Percentiles rank a stretch among this genome's conserved stretches.
Evolutionary conservation across 805 yeast species (phyloP).

Genomic region (Isabelozyma gotoi): DNA sequence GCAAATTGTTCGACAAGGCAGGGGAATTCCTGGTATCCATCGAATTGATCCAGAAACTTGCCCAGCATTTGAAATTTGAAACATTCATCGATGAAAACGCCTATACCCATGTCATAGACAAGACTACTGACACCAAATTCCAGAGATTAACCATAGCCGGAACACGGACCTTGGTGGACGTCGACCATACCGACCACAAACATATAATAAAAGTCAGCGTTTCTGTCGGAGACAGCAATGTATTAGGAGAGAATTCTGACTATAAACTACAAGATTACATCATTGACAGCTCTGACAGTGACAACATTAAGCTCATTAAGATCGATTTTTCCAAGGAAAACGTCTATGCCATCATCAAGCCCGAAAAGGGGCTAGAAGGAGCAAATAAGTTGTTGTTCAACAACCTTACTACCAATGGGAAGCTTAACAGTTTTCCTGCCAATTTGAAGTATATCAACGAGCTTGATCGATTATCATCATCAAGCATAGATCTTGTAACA

Average conservation of each 20-base stretch:
- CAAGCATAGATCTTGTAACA: conserved; percentile 28
- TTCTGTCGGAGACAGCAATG: conserved; percentile 13
- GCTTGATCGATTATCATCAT: conserved; percentile 32
- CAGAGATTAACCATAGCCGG: conserved; percentile 44
- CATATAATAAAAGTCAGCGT: conserved; percentile 28
- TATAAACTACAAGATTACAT: not conserved
- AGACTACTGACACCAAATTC: conserved; percentile 10
- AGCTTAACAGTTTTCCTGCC: conserved; percentile 29
- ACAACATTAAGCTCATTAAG: conserved; percentile 1
- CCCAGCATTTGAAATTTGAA: conserved; percentile 40
- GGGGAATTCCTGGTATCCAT: conserved; percentile 29
- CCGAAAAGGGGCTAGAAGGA: not conserved
- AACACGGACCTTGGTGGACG: conserved; percentile 36
- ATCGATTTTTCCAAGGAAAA: not conserved
- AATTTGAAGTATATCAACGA: conserved; percentile 37
- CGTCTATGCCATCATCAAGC: not conserved
- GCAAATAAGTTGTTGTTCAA: not conserved
- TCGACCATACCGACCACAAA: conserved; percentile 30
- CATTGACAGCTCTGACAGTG: conserved; percentile 5
- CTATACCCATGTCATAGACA: conserved; percentile 20
- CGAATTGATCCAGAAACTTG: conserved; percentile 38
- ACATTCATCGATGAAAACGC: conserved; percentile 41
- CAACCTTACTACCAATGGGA: conserved; percentile 1
- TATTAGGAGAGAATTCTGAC: not conserved
- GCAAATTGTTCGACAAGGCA: conserved; percentile 30